Evolutionary conservation across 2,329 filamentous ascomycete genomes (phyloP), one percentile per base, ranked within the genome.

Genomic region (Aspergillus alliaceus): DNA sequence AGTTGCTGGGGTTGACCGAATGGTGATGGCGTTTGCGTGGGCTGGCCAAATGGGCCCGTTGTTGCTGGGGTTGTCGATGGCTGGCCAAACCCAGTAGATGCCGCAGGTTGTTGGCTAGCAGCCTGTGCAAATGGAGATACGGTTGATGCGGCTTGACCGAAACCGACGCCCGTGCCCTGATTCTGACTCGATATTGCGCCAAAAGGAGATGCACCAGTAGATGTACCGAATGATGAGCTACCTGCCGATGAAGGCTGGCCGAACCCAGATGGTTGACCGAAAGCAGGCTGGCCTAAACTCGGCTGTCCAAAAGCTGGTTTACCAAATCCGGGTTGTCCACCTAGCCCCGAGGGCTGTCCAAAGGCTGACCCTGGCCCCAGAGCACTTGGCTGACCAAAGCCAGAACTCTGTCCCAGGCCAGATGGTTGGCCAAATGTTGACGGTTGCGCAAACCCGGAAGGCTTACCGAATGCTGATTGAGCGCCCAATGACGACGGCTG

Each of bases 241-340:
- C 65, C 67, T 15, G 64, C 58, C 4, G 62, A 53, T 25, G 67
- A 58, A 24, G 66, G 63, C 49, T 71, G 69, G 7, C 66, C 64
- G 32, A 69, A 68, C 2, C 65, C 59, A 9, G 65, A 59, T 15
- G 68, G 55, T 39, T 69, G 65, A 31, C 72, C 76, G 61, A 84
- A 68, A 6, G 60, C 42, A 32, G 65, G 51, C 58, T 71, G 66
- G 47, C 63, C 65, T 31, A 74, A 67, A 9, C 65, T 58, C 14
- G 68, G 58, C 48, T 70, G 65, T 20, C 72, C 76, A 64, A 85
- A 84, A 1, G 82, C 59, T 24, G 72, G 65, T 75, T 81, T 62
- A 66, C 62, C 59, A 64, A 72, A 66, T 31, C 56, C 58, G 55
- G 67, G 56, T 42, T 69, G 15, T 54, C 66, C 62, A 53, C 59